These are phyloP conservation scores for Amaranthus cruentus DNA, from an alignment of 148 eudicot species.

Conservation along the genomic window DNA sequence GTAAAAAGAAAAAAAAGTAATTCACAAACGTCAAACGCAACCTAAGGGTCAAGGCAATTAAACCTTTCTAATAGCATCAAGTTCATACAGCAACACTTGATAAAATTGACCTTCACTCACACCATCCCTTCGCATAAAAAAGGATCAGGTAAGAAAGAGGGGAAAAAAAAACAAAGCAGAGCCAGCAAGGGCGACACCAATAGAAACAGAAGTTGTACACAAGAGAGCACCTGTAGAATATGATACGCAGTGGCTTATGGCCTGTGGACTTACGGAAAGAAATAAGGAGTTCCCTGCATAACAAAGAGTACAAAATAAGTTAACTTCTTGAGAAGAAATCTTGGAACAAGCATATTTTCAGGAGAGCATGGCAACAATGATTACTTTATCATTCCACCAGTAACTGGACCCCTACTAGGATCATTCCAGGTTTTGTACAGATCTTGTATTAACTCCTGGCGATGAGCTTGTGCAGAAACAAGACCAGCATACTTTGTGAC, in stretches of 20 bases:
- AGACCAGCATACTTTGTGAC: slow-evolving; percentile 74
- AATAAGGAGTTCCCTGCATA: slow-evolving; percentile 67
- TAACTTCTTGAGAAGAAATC: not conserved
- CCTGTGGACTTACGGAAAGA: slow-evolving; percentile 72
- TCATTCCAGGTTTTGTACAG: slow-evolving; percentile 62
- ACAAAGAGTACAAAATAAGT: not conserved
- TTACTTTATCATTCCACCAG: slow-evolving; percentile 82
- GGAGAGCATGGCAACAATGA: not conserved
- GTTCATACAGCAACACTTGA: slow-evolving; percentile 70
- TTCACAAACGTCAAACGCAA: not conserved
- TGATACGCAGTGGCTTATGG: slow-evolving; percentile 66
- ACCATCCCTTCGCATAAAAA: slow-evolving; percentile 51
- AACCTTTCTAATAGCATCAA: slow-evolving; percentile 80
- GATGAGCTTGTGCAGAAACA: slow-evolving; percentile 78
- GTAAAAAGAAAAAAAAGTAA: not conserved
- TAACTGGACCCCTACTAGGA: slow-evolving; percentile 45
- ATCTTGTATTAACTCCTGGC: slow-evolving; percentile 75
- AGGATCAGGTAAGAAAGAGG: not conserved
- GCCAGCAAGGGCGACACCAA: not conserved
- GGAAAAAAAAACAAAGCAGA: not conserved
- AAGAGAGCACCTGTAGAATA: slow-evolving; percentile 67
- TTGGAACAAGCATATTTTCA: not conserved
- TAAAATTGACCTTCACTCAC: slow-evolving; percentile 88
- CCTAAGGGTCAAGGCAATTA: not conserved
- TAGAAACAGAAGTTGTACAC: not conserved